Conservation (phyloP, 2,329 filamentous ascomycete species). For the Botrytis galanthina region DNA sequence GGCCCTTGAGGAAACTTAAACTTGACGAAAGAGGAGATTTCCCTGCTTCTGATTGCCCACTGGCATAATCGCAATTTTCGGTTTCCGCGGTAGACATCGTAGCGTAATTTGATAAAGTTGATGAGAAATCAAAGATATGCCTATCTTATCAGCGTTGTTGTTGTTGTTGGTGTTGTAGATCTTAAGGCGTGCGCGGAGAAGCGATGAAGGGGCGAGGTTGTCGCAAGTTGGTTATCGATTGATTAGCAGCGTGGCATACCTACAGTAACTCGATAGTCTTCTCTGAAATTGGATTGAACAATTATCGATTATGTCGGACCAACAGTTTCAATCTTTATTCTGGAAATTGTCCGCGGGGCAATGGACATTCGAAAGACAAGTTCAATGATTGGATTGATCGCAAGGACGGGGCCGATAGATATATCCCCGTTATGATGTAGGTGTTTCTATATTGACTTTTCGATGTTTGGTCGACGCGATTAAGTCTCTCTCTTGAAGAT, state of each 20-base stretch:
- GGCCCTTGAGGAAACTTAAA: slow-evolving; percentile 62
- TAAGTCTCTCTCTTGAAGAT: neutral
- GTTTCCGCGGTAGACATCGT: slow-evolving; percentile 35
- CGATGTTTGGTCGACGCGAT: neutral
- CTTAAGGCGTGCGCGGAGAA: neutral
- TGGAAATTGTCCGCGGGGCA: neutral
- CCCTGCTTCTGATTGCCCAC: slow-evolving; percentile 36
- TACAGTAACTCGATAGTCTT: neutral
- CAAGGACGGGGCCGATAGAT: neutral
- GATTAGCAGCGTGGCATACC: neutral
- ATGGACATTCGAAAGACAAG: neutral
- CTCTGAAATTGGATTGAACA: neutral
- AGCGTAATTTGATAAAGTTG: neutral
- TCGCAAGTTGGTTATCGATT: neutral
- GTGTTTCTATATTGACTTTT: neutral
- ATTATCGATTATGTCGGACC: neutral
- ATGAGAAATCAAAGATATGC: neutral
- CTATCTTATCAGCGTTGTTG: slow-evolving; percentile 2
- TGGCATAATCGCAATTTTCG: slow-evolving; percentile 34
- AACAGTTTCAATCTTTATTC: neutral
- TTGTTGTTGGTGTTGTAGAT: neutral
- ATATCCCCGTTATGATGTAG: neutral
- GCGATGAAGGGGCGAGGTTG: slow-evolving; percentile 5
- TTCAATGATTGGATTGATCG: slow-evolving; percentile 3
- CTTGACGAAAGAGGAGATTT: slow-evolving; percentile 45